Evolutionary conservation across 805 yeast genomes (phyloP).

Genomic region (Schwanniomyces yamadae): DNA sequence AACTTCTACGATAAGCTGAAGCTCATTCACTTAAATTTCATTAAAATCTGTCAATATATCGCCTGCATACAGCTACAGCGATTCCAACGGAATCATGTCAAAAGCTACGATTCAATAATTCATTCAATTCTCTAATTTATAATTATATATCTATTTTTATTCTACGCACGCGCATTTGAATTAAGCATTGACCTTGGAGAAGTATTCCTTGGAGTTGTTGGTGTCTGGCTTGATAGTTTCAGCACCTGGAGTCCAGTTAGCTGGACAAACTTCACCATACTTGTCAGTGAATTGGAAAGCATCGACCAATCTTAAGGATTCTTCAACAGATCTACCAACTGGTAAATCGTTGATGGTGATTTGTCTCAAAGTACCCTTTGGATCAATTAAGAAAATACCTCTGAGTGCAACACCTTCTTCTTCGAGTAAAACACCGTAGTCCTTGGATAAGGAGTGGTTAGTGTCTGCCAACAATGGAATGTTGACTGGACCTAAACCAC

Average conservation of each 20-base stretch:
- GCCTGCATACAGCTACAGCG: too few relatives aligned
- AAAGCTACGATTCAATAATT: too few relatives aligned
- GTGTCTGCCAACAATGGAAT: slow-evolving; percentile 96
- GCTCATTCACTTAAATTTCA: too few relatives aligned
- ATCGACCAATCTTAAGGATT: slow-evolving; percentile 94
- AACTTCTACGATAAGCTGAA: too few relatives aligned
- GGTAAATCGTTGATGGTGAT: slow-evolving; percentile 97
- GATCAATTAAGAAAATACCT: slow-evolving; percentile 98
- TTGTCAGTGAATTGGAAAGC: slow-evolving; percentile 99
- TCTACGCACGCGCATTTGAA: too few relatives aligned
- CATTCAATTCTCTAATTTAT: too few relatives aligned
- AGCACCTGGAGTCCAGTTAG: slow-evolving; percentile 92
- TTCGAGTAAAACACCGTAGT: slow-evolving; percentile 96
- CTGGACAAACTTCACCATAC: slow-evolving; percentile 99
- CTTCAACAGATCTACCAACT: slow-evolving; percentile 98
- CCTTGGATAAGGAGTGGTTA: slow-evolving; percentile 91
- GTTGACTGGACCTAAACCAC: slow-evolving; percentile 95
- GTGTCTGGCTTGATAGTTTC: slow-evolving; percentile 81
- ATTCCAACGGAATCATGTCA: too few relatives aligned
- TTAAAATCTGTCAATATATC: too few relatives aligned
- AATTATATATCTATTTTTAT: too few relatives aligned
- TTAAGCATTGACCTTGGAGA: slow-evolving; percentile 92
- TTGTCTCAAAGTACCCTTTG: slow-evolving; percentile 92
- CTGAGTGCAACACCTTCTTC: slow-evolving; percentile 97
- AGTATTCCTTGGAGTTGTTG: slow-evolving; percentile 85